phyloP scores from a whole-genome alignment of 176 grass and related monocot species.

The Leersia perrieri region DNA sequence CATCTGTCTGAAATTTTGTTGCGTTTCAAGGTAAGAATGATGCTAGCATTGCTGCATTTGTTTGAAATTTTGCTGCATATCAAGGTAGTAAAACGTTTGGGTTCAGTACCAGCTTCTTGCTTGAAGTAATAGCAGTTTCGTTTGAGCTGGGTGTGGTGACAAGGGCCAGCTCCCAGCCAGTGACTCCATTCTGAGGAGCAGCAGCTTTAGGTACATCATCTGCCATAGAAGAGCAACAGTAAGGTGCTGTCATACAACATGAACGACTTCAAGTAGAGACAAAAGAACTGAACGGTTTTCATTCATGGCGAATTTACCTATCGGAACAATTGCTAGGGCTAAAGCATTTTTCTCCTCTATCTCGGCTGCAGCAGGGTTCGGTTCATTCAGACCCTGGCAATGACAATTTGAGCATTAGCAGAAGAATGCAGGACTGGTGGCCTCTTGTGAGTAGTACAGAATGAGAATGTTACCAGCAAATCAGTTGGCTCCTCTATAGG shows the following conservation, averaged over 20 bases:
- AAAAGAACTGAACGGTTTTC: background rate
- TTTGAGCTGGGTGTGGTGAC: conserved; percentile 84
- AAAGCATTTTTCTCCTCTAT: conserved; percentile 85
- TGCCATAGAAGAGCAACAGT: conserved; percentile 28
- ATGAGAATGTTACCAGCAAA: conserved; percentile 69
- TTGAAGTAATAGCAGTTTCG: conserved; percentile 59
- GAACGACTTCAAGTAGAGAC: background rate
- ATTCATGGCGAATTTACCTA: conserved; percentile 48
- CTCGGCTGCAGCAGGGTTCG: conserved; percentile 50
- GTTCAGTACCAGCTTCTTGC: conserved; percentile 80
- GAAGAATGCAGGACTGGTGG: background rate
- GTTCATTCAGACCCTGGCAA: conserved; percentile 71
- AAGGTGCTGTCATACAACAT: background rate
- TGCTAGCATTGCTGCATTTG: no score
- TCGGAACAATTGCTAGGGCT: conserved; percentile 88
- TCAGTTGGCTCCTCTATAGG: conserved; percentile 52
- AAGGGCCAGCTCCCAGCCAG: conserved; percentile 96
- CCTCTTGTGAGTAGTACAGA: background rate
- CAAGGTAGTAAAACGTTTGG: background rate
- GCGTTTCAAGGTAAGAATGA: background rate
- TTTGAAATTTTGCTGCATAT: background rate
- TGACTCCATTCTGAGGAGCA: conserved; percentile 68
- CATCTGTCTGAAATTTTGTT: background rate
- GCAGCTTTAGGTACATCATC: conserved; percentile 60
- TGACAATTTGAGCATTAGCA: background rate